These are phyloP conservation scores for Neurospora sublineolata DNA, from an alignment of 495 filamentous ascomycete genomes.

Conservation along the genomic window DNA sequence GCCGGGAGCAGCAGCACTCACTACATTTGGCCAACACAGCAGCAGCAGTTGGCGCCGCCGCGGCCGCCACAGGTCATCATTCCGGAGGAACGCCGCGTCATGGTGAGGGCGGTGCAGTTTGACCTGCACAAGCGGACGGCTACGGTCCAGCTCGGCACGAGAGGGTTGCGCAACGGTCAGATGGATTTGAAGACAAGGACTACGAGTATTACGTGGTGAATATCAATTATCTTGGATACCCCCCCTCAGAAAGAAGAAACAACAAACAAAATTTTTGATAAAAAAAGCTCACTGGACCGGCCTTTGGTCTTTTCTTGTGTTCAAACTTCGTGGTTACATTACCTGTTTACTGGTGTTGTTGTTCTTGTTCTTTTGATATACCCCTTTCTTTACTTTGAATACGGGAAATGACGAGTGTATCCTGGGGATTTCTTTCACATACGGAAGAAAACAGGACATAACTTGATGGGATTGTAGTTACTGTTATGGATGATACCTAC, in stretches of 20 bases:
- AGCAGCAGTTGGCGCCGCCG: background rate
- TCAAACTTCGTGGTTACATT: background rate
- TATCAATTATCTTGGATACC: background rate
- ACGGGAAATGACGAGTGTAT: background rate
- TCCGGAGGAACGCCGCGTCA: conserved; percentile 39
- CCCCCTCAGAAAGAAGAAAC: background rate
- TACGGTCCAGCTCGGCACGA: conserved; percentile 36
- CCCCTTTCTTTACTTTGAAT: background rate
- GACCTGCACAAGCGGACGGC: conserved; percentile 38
- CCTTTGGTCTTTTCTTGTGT: background rate
- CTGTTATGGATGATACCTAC: background rate
- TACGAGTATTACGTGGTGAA: conserved; percentile 37
- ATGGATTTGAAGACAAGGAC: conserved; percentile 31
- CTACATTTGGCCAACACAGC: background rate
- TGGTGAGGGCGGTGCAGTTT: conserved; percentile 44
- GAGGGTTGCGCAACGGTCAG: conserved; percentile 36
- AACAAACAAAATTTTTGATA: background rate
- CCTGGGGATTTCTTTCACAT: background rate
- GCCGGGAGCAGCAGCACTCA: background rate
- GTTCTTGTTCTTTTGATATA: background rate
- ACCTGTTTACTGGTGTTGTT: background rate
- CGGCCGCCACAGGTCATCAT: conserved; percentile 14
- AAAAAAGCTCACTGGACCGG: background rate
- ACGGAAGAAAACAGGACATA: background rate
- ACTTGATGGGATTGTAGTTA: background rate